phyloP scores from a whole-genome alignment of 345 rosid genomes.

The Chamaenerion angustifolium region DNA sequence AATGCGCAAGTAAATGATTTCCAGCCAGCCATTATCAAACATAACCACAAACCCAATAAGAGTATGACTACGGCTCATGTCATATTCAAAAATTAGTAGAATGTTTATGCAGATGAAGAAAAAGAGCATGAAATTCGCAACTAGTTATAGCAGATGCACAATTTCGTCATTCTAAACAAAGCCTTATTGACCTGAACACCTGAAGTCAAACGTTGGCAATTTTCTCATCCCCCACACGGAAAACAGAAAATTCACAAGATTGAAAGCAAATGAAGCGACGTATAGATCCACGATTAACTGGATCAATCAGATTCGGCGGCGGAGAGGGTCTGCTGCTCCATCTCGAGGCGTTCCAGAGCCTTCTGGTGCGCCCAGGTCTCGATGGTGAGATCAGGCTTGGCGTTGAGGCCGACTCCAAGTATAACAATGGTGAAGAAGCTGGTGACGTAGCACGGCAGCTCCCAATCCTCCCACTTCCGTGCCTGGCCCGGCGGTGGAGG shows the following conservation, averaged over 20 bases:
- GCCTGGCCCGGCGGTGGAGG: slow-evolving; percentile 73
- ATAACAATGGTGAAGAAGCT: slow-evolving; percentile 92
- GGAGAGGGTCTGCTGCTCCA: slow-evolving; percentile 31
- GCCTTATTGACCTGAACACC: too few relatives aligned
- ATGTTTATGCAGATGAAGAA: too few relatives aligned
- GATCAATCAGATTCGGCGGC: slow-evolving; percentile 6
- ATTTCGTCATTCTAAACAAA: too few relatives aligned
- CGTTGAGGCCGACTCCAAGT: slow-evolving; percentile 93
- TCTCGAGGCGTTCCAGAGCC: slow-evolving; percentile 72
- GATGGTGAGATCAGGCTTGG: slow-evolving; percentile 95
- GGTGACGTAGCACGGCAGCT: slow-evolving; percentile 94
- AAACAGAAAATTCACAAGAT: neutral
- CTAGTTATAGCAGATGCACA: too few relatives aligned
- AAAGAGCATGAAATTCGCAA: too few relatives aligned
- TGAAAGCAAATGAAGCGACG: neutral
- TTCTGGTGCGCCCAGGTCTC: slow-evolving; percentile 99
- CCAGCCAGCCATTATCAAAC: too few relatives aligned
- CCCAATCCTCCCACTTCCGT: slow-evolving; percentile 98
- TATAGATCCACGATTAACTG: neutral
- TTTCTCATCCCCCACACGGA: neutral
- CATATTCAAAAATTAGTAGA: too few relatives aligned
- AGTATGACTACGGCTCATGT: too few relatives aligned
- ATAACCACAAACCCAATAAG: too few relatives aligned
- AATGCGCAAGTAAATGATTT: too few relatives aligned
- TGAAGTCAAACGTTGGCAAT: too few relatives aligned